A percentile compares a stretch with the other conserved stretches of the same genome.
Evolutionary conservation across 2,329 filamentous ascomycete genomes (phyloP).

Genomic region (Pyrenophora graminea): DNA sequence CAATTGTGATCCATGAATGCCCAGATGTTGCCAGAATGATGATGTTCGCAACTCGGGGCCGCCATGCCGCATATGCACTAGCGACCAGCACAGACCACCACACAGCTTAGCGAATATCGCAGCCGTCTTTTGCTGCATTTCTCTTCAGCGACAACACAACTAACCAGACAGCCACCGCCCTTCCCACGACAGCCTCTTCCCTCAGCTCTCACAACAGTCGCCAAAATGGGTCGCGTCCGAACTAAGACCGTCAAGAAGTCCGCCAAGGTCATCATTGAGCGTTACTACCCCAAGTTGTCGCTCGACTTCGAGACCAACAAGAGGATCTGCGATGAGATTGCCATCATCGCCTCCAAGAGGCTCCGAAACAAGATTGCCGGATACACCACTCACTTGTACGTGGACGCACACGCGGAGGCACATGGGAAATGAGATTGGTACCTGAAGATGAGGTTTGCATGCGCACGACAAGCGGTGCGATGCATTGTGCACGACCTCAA

Average conservation of each 20-base stretch:
- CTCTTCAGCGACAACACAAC: slow-evolving; percentile 34
- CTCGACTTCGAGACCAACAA: slow-evolving; percentile 99
- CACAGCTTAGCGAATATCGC: slow-evolving; percentile 29
- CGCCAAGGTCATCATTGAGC: slow-evolving; percentile 99
- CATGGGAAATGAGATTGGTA: slow-evolving; percentile 71
- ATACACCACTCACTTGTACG: slow-evolving; percentile 73
- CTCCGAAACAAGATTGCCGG: slow-evolving; percentile 94
- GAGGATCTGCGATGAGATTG: slow-evolving; percentile 98
- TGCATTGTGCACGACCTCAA: slow-evolving; percentile 1
- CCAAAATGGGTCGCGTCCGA: slow-evolving; percentile 61
- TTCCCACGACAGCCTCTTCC: slow-evolving; percentile 27
- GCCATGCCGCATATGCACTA: slow-evolving; percentile 1
- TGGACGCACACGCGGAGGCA: slow-evolving; percentile 70
- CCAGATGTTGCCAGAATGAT: background rate
- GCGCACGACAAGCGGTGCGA: background rate
- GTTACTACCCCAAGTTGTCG: slow-evolving; percentile 82
- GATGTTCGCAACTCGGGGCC: background rate
- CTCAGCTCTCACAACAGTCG: slow-evolving; percentile 34
- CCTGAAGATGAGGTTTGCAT: slow-evolving; percentile 93
- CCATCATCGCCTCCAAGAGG: slow-evolving; percentile 98
- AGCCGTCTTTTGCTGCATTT: slow-evolving; percentile 4
- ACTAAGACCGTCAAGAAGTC: slow-evolving; percentile 76
- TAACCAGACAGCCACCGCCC: slow-evolving; percentile 36
- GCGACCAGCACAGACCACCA: slow-evolving; percentile 7
- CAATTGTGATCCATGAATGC: background rate